These are phyloP conservation scores for Mycena crocata DNA, from an alignment of 768 basidiomycete species.

Conservation along the genomic window DNA sequence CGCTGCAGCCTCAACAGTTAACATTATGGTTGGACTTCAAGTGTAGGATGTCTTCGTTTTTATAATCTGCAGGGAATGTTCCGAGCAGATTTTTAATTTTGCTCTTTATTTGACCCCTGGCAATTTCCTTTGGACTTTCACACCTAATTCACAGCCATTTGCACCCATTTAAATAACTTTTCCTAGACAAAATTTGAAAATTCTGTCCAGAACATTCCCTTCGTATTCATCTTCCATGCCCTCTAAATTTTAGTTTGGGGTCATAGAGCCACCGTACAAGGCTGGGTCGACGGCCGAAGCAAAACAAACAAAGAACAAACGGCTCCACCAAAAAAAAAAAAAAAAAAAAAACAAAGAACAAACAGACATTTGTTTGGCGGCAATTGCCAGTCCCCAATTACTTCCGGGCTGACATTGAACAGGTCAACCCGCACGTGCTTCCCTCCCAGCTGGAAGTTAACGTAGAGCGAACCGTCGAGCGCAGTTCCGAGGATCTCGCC, in stretches of 20 bases:
- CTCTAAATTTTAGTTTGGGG: background rate
- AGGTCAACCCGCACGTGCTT: constrained; percentile 10
- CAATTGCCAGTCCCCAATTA: too few relatives aligned
- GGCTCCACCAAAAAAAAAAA: too few relatives aligned
- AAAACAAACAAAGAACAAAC: constrained; percentile 3
- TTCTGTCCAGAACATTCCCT: background rate
- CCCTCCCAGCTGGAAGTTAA: constrained; percentile 8
- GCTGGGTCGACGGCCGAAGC: background rate
- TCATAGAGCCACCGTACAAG: constrained; percentile 3
- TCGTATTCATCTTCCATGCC: background rate
- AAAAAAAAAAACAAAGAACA: too few relatives aligned
- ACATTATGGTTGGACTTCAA: constrained; percentile 5
- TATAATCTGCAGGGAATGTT: background rate
- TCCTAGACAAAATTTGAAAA: constrained; percentile 1
- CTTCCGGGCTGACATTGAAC: background rate
- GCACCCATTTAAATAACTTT: background rate
- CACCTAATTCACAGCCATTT: background rate
- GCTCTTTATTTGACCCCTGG: background rate
- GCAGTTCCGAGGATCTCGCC: constrained; percentile 17
- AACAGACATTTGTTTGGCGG: too few relatives aligned
- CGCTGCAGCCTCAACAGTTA: constrained; percentile 1
- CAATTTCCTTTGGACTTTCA: background rate
- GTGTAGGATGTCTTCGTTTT: constrained; percentile 2
- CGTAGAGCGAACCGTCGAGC: constrained; percentile 1
- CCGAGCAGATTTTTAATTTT: background rate